Evolutionary conservation across 2,329 filamentous ascomycete genomes (phyloP).

Genomic region (Dothideomycetidae sp.): DNA sequence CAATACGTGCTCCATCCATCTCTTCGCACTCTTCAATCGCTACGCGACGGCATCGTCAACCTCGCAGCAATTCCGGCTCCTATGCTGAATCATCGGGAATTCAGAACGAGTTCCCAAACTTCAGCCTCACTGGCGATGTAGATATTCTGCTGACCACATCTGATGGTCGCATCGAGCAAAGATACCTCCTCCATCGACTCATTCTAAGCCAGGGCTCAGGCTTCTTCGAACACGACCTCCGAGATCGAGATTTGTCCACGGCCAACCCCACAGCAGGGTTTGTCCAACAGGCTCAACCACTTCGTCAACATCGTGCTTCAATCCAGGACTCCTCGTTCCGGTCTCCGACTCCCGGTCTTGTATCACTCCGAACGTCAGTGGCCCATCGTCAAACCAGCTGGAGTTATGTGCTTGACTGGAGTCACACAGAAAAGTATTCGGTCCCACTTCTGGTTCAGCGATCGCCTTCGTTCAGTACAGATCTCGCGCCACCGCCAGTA

Average conservation of each 20-base stretch:
- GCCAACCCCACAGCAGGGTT: conserved; percentile 48
- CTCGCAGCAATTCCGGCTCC: conserved; percentile 60
- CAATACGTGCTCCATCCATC: conserved; percentile 47
- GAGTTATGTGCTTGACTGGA: conserved; percentile 78
- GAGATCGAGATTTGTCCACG: conserved; percentile 60
- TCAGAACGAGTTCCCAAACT: conserved; percentile 78
- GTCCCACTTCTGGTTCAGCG: conserved; percentile 72
- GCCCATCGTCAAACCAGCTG: conserved; percentile 44
- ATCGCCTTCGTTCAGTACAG: conserved; percentile 18
- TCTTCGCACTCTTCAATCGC: conserved; percentile 44
- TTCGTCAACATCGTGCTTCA: neutral
- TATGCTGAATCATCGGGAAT: conserved; percentile 22
- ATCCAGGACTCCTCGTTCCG: conserved; percentile 4
- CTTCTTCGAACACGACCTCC: conserved; percentile 68
- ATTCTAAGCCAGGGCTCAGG: conserved; percentile 82
- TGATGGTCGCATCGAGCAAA: conserved; percentile 56
- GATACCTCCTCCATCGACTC: conserved; percentile 75
- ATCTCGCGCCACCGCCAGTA: conserved; percentile 30
- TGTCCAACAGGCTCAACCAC: conserved; percentile 7
- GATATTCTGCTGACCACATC: conserved; percentile 59
- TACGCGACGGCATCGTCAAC: conserved; percentile 54
- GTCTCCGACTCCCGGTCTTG: conserved; percentile 17
- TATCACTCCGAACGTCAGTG: conserved; percentile 13
- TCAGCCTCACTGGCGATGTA: conserved; percentile 80
- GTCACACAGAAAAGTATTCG: conserved; percentile 53